Conservation (phyloP, 768 basidiomycete species). For the Arthromyces matolae region DNA sequence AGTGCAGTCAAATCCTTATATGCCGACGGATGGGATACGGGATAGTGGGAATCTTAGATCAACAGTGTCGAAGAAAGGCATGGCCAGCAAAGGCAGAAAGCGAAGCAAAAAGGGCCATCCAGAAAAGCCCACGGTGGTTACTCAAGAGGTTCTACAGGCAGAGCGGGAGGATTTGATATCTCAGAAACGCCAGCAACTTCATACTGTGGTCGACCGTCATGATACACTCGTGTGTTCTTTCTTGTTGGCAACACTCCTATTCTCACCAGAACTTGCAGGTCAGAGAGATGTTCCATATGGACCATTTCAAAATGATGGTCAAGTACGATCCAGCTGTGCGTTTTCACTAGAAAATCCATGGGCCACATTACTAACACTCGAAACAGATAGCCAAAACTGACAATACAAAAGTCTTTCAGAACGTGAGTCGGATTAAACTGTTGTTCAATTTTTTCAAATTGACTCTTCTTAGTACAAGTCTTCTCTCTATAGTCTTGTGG, state of each 20-base stretch:
- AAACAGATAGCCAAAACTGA: constrained; percentile 69
- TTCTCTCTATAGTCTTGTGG: constrained; percentile 55
- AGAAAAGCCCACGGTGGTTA: constrained; percentile 12
- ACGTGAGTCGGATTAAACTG: constrained; percentile 43
- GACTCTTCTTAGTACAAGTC: constrained; percentile 49
- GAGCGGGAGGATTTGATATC: constrained; percentile 48
- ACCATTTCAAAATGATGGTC: constrained; percentile 73
- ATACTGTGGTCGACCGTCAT: constrained; percentile 58
- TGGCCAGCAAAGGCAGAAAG: constrained; percentile 19
- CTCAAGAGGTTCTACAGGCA: constrained; percentile 26
- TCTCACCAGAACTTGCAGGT: constrained; percentile 41
- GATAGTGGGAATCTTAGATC: constrained; percentile 5
- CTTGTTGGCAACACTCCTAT: constrained; percentile 2
- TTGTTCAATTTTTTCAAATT: constrained; percentile 9
- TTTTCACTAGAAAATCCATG: constrained; percentile 5
- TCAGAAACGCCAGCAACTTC: constrained; percentile 57
- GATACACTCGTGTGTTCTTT: constrained; percentile 63
- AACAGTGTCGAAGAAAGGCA: constrained; percentile 13
- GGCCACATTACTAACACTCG: not conserved
- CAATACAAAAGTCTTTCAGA: constrained; percentile 64
- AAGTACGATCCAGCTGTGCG: constrained; percentile 73
- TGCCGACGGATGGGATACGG: constrained; percentile 15
- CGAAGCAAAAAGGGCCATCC: constrained; percentile 11
- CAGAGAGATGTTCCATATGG: constrained; percentile 86
- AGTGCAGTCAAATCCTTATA: constrained; percentile 1